A percentile compares a stretch with the other conserved stretches of the same genome.
phyloP scores from a whole-genome alignment of 2,329 filamentous ascomycete genomes.

The Penicillium sp. region DNA sequence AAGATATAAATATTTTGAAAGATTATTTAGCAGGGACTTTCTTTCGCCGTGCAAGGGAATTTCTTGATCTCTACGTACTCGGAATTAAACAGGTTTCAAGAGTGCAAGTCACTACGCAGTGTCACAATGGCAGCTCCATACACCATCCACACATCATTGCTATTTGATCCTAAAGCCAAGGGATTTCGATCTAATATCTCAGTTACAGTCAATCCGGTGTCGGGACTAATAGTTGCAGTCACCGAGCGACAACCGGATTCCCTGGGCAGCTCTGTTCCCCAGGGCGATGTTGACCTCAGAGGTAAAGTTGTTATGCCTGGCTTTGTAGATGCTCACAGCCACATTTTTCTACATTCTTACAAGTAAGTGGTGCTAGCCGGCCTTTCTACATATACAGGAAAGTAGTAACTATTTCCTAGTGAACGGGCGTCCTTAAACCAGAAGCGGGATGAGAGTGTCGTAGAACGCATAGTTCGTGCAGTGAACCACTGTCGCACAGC shows the following conservation, averaged over 20 bases:
- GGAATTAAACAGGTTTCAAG: no score
- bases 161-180: background rate
- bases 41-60: no score
- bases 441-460: constrained; percentile 56
- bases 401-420: background rate
- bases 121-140: background rate
- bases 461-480: constrained; percentile 54
- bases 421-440: constrained; percentile 38
- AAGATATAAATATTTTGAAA: no score
- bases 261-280: constrained; percentile 15
- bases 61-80: no score
- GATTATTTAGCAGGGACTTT: no score
- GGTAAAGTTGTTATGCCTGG: constrained; percentile 51
- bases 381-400: background rate
- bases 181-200: background rate
- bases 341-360: constrained; percentile 53
- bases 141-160: background rate
- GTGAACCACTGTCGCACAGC: constrained; percentile 52
- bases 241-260: background rate
- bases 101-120: no score
- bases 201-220: background rate
- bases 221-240: background rate
- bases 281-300: constrained; percentile 52
- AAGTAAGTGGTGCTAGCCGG: background rate
- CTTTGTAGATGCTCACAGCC: constrained; percentile 54